These are phyloP conservation scores for Phaeosphaeriaceae sp. DNA, from an alignment of 2,329 filamentous ascomycete genomes.

Conservation along the genomic window DNA sequence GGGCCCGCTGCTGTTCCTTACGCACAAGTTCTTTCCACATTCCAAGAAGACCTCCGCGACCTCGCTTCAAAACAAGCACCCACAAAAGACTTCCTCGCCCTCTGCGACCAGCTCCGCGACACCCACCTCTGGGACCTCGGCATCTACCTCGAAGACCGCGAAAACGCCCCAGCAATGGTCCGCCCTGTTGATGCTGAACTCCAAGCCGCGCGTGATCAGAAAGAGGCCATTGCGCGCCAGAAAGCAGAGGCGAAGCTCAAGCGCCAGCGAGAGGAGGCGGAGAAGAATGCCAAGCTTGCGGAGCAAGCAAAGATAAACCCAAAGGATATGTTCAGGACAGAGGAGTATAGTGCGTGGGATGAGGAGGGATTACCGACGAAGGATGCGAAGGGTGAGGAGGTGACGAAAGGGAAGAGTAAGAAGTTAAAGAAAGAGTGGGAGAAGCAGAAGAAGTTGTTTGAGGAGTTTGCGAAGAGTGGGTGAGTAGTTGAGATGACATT, in stretches of 20 bases:
- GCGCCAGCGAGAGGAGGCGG: conserved; percentile 66
- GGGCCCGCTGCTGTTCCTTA: conserved; percentile 51
- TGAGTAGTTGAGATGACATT: too few relatives aligned
- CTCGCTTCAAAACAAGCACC: conserved; percentile 58
- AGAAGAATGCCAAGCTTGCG: conserved; percentile 61
- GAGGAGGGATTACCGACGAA: conserved; percentile 80
- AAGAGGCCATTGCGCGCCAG: conserved; percentile 56
- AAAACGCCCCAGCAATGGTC: conserved; percentile 75
- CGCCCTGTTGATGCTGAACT: conserved; percentile 68
- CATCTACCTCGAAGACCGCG: conserved; percentile 86
- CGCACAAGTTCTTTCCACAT: conserved; percentile 56
- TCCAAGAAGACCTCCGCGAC: conserved; percentile 68
- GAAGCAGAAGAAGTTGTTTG: conserved; percentile 83
- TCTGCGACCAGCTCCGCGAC: conserved; percentile 79
- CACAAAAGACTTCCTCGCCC: conserved; percentile 74
- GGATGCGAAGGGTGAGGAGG: conserved; percentile 77
- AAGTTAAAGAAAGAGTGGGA: conserved; percentile 91
- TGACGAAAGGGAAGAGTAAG: conserved; percentile 81
- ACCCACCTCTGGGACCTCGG: conserved; percentile 80
- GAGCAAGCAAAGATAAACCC: conserved; percentile 66
- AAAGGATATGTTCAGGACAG: conserved; percentile 64
- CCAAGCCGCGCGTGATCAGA: conserved; percentile 60
- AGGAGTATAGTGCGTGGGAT: conserved; percentile 80
- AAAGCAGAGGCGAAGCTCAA: conserved; percentile 55
- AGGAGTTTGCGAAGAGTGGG: conserved; percentile 51